These are phyloP conservation scores for Ceratobasidium sp. DNA, from an alignment of 1,284 basidiomycete species.

Conservation along the genomic window DNA sequence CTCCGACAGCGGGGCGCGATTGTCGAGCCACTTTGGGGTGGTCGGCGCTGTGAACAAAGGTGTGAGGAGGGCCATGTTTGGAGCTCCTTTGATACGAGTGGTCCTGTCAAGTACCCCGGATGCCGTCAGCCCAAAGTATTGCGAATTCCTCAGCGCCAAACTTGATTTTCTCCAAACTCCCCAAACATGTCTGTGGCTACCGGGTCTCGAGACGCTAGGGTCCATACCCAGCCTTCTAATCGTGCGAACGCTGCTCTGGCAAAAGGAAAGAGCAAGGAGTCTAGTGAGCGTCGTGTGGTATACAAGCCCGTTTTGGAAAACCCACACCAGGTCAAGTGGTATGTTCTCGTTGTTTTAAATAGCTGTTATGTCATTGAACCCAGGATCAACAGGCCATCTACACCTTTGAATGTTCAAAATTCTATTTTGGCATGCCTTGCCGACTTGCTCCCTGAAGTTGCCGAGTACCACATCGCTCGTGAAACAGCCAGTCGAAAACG, in stretches of 20 bases:
- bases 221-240: slow-evolving; percentile 33
- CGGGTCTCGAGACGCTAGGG: slow-evolving; percentile 32
- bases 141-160: background rate
- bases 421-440: slow-evolving; percentile 60
- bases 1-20: slow-evolving; percentile 18
- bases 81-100: slow-evolving; percentile 1
- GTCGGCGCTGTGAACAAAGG: slow-evolving; percentile 25
- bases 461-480: slow-evolving; percentile 54
- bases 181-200: slow-evolving; percentile 30
- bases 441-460: slow-evolving; percentile 54
- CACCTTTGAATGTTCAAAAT: slow-evolving; percentile 70
- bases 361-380: slow-evolving; percentile 33
- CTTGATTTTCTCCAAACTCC: slow-evolving; percentile 1
- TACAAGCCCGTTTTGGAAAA: slow-evolving; percentile 74
- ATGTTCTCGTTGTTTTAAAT: slow-evolving; percentile 40
- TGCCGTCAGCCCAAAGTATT: background rate
- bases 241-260: slow-evolving; percentile 29
- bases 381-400: slow-evolving; percentile 63
- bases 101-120: slow-evolving; percentile 26
- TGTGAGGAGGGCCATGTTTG: slow-evolving; percentile 17
- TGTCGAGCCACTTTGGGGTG: slow-evolving; percentile 3
- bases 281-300: slow-evolving; percentile 59
- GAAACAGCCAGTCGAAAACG: slow-evolving; percentile 48
- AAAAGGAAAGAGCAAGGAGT: slow-evolving; percentile 34
- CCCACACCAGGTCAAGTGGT: slow-evolving; percentile 77